A percentile compares a stretch with the other conserved stretches of the same genome.
phyloP scores from a whole-genome alignment of 2,329 filamentous ascomycete genomes.

The Annulohypoxylon truncatum region DNA sequence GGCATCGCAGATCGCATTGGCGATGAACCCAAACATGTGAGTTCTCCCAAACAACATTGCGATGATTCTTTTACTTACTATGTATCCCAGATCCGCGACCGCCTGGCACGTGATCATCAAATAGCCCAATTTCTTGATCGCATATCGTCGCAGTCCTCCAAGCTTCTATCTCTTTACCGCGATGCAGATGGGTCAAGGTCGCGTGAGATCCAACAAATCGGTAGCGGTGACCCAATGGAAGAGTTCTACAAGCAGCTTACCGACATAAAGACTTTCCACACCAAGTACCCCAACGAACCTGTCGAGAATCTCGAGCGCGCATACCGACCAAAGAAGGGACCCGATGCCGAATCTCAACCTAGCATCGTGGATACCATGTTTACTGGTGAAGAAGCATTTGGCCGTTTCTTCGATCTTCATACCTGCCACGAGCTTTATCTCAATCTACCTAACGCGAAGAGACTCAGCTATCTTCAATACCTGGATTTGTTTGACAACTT shows the following conservation, averaged over 20 bases:
- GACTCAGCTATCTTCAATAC: conserved; percentile 91
- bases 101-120: conserved; percentile 91
- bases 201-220: conserved; percentile 85
- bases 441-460: conserved; percentile 87
- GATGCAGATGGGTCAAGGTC: conserved; percentile 78
- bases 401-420: conserved; percentile 91
- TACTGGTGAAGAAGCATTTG: conserved; percentile 93
- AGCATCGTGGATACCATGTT: conserved; percentile 90
- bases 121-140: conserved; percentile 86
- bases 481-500: conserved; percentile 93
- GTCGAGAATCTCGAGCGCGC: conserved; percentile 95
- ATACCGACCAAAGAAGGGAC: conserved; percentile 77
- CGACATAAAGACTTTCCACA: conserved; percentile 87
- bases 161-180: conserved; percentile 84
- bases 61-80: conserved; percentile 22
- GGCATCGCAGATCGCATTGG: conserved; percentile 88
- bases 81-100: conserved; percentile 78
- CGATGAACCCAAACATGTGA: conserved; percentile 88
- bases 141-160: conserved; percentile 86
- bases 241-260: conserved; percentile 89
- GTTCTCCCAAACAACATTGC: conserved; percentile 48
- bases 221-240: conserved; percentile 86
- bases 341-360: conserved; percentile 70
- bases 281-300: conserved; percentile 91
- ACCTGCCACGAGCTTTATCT: conserved; percentile 87